A percentile compares a stretch with the other conserved stretches of the same genome.
These are phyloP conservation scores for Sarocladium strictum DNA, from an alignment of 2,329 filamentous ascomycete species.

Conservation along the genomic window DNA sequence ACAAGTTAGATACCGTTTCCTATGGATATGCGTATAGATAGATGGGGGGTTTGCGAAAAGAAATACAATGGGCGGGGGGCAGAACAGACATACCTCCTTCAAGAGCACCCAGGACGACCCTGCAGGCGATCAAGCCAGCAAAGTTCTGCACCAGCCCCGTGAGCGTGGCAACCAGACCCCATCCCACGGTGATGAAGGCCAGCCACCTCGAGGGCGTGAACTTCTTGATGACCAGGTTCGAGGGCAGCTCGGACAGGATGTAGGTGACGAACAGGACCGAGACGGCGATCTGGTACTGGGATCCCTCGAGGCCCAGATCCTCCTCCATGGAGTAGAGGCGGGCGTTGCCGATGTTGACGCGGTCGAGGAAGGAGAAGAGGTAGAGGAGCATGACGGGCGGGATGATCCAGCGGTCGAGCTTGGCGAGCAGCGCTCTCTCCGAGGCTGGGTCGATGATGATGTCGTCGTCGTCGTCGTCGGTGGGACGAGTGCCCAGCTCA, in stretches of 20 bases:
- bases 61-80: too few species aligned
- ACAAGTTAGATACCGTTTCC: too few species aligned
- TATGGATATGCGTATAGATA: too few species aligned
- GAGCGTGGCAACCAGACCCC: conserved; percentile 25
- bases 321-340: conserved; percentile 56
- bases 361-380: conserved; percentile 31
- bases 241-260: conserved; percentile 35
- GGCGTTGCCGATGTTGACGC: conserved; percentile 48
- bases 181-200: conserved; percentile 12
- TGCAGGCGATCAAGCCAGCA: conserved; percentile 34
- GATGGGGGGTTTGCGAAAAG: too few species aligned
- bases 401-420: conserved; percentile 57
- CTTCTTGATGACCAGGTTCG: conserved; percentile 32
- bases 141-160: conserved; percentile 39
- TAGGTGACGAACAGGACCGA: conserved; percentile 30
- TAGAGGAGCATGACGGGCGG: conserved; percentile 58
- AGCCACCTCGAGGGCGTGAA: conserved; percentile 26
- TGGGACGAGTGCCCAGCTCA: conserved; percentile 2
- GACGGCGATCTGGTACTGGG: conserved; percentile 46
- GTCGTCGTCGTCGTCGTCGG: too few species aligned
- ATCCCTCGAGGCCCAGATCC: conserved; percentile 50
- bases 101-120: conserved; percentile 38
- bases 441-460: conserved; percentile 23
- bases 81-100: too few species aligned
- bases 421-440: conserved; percentile 39